Evolutionary conservation across 2,329 filamentous ascomycete genomes (phyloP).

Genomic region (Apiospora hydei): DNA sequence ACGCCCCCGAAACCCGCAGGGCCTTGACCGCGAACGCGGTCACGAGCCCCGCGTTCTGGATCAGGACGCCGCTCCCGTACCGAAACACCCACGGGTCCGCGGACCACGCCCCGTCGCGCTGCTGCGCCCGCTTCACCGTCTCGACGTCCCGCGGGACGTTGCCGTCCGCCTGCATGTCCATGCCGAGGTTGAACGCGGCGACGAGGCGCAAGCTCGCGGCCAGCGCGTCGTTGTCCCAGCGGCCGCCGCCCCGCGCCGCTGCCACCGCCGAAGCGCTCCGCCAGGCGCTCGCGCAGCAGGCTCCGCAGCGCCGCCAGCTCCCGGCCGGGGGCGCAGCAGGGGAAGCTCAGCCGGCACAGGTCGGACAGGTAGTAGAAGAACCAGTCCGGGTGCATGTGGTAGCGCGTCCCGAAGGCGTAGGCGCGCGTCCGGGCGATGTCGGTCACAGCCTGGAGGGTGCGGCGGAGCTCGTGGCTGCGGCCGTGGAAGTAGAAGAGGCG

Average conservation of each 20-base stretch:
- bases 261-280: not conserved
- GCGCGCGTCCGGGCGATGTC: not conserved
- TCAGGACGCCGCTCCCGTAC: not conserved
- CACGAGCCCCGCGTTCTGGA: not conserved
- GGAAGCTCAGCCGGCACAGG: not conserved
- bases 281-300: not conserved
- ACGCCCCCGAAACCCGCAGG: too few relatives aligned
- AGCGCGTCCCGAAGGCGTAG: slow-evolving; percentile 7
- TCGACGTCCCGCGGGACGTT: not conserved
- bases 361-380: slow-evolving; percentile 25
- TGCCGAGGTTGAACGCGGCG: slow-evolving; percentile 20
- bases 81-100: slow-evolving; percentile 19
- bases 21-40: too few relatives aligned
- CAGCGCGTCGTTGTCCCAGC: too few relatives aligned
- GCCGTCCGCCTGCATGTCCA: not conserved
- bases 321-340: not conserved
- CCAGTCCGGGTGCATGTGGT: slow-evolving; percentile 25
- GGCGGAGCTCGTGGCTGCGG: not conserved
- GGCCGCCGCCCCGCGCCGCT: too few relatives aligned
- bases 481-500: slow-evolving; percentile 9
- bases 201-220: too few relatives aligned
- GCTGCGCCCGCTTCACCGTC: not conserved
- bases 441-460: not conserved
- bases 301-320: not conserved
- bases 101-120: slow-evolving; percentile 15